phyloP scores from a whole-genome alignment of 371 early-diverging fungal genomes.

The Amoeboaphelidium protococcarum region DNA sequence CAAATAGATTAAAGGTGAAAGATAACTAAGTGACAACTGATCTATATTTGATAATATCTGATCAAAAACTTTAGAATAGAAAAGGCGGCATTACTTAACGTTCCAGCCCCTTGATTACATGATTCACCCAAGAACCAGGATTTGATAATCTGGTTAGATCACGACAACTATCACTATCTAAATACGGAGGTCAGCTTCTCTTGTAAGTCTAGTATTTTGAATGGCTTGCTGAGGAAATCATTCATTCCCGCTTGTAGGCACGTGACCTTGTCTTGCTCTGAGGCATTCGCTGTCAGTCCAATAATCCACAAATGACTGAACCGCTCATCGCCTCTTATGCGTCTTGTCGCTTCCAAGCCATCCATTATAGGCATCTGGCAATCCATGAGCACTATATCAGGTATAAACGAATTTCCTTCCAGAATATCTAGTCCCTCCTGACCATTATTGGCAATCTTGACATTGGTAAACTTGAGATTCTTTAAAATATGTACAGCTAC shows the following conservation, averaged over 20 bases:
- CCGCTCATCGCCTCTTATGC: slow-evolving; percentile 11
- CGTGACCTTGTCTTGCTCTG: slow-evolving; percentile 7
- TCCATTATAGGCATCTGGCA: slow-evolving; percentile 39
- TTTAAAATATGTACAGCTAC: slow-evolving; percentile 41
- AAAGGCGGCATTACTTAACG: no score
- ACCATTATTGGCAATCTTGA: slow-evolving; percentile 39
- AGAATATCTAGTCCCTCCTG: slow-evolving; percentile 34
- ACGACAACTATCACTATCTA: no score
- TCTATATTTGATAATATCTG: no score
- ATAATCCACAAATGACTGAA: slow-evolving; percentile 27
- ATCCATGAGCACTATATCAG: slow-evolving; percentile 42
- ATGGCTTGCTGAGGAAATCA: not conserved
- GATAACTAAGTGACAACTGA: no score
- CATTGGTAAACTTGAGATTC: slow-evolving; percentile 33
- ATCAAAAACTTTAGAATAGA: no score
- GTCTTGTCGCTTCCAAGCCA: slow-evolving; percentile 29
- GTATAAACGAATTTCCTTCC: slow-evolving; percentile 11
- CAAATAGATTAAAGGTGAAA: no score
- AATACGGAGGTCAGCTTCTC: no score
- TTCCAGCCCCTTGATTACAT: no score
- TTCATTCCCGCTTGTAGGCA: not conserved
- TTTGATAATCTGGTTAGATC: no score
- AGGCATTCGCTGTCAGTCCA: slow-evolving; percentile 30
- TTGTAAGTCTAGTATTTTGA: no score
- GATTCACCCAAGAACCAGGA: no score